Base-by-base conservation (phyloP, 345 rosid genomes). In the Melaleuca quinquenervia region DNA sequence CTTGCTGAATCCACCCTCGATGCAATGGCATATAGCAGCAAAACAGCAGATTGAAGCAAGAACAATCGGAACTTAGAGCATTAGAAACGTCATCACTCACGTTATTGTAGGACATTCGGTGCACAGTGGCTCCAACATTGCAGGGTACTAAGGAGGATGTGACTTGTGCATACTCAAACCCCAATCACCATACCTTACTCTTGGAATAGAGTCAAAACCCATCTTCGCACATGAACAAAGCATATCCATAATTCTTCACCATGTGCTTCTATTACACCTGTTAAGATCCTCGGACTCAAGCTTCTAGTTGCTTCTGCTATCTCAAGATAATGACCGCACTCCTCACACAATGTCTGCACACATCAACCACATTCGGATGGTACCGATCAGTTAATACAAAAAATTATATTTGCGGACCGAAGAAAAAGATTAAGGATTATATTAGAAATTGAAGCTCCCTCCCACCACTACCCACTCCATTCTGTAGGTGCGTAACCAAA, bases 291-390 rank as follows among this genome's bases (percentile, higher is more conserved):
- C 87, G 96, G 93, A 75, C 94, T 98, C 90, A 97, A 90, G 86
- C 96, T 92, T 90, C 90, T 91, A 82, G 96, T 95, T 60, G 95
- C 96, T 86, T 96, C 95, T 83, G 98, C 95, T 89, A 97, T 97
- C 92, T 97, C 98, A 60, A 97, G 99, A 89, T 95, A 94, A 91
- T 93, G 94, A 88, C 95, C 90, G 90, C 97, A 92, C 87, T 97
- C 97, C 89, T 96, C 95, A 62, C 99, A 96, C 89, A 94, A 85
- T 95, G 94, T 94, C 96, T 96, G 95, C 90, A 89, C 48, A 83
- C 52, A 86, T 85, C 87, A 83, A 89, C 84, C 64, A 84, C 32
- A n/a, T 58, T n/a, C 29, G 32, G 32, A 58, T 58, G 32, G 64
- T 58, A 85, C 83, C 85, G 49, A 85, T 53, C 50, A 82, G 50